A percentile compares a stretch with the other conserved stretches of the same genome.
phyloP scores from a whole-genome alignment of 129 eudicot genomes.

The Flaveria brownii region DNA sequence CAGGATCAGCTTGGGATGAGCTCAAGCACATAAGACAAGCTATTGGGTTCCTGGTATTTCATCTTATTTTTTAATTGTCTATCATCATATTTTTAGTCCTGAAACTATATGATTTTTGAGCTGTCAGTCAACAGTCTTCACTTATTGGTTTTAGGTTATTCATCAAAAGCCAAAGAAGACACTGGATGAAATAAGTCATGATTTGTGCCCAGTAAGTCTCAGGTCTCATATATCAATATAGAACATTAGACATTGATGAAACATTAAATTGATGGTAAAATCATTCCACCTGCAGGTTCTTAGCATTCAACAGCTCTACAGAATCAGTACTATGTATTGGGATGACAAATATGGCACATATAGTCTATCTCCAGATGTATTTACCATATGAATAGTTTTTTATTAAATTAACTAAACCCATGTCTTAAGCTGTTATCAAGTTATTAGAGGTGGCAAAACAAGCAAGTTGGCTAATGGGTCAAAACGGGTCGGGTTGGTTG shows the following conservation, averaged over 20 bases:
- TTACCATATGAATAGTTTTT: background rate
- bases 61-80: background rate
- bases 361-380: slow-evolving; percentile 75
- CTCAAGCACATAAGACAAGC: slow-evolving; percentile 97
- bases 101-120: background rate
- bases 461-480: slow-evolving; percentile 1
- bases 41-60: slow-evolving; percentile 87
- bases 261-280: background rate
- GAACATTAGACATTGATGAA: background rate
- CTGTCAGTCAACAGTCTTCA: background rate
- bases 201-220: slow-evolving; percentile 81
- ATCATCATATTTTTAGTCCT: background rate
- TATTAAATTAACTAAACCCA: background rate
- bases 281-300: slow-evolving; percentile 48
- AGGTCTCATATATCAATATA: slow-evolving; percentile 10
- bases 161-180: slow-evolving; percentile 85
- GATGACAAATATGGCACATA: slow-evolving; percentile 95
- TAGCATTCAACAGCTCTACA: slow-evolving; percentile 86
- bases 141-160: slow-evolving; percentile 58
- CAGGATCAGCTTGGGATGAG: slow-evolving; percentile 97
- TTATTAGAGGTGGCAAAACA: background rate
- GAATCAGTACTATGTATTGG: slow-evolving; percentile 98
- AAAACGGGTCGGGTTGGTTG: background rate
- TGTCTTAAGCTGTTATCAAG: slow-evolving; percentile 16
- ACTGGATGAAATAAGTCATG: slow-evolving; percentile 86